These are phyloP conservation scores for Ophiostoma australiae DNA, from an alignment of 2,329 filamentous ascomycete species.

Conservation along the genomic window DNA sequence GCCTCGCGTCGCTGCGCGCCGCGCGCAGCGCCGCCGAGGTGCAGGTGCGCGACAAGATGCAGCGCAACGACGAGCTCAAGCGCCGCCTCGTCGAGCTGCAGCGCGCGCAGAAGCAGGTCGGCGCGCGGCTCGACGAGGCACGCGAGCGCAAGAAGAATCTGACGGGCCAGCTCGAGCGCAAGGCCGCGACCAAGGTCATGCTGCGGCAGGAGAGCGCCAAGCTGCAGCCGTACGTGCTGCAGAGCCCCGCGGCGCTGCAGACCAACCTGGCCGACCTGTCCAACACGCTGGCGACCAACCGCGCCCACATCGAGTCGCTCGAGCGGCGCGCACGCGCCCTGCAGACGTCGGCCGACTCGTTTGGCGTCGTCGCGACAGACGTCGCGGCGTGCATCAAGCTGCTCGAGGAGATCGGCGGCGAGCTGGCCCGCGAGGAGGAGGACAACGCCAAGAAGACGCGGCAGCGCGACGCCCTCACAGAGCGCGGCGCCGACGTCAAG, in stretches of 20 bases:
- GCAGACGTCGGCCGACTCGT: constrained; percentile 88
- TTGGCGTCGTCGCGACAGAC: constrained; percentile 75
- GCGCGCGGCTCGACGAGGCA: constrained; percentile 74
- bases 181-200: constrained; percentile 62
- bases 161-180: constrained; percentile 66
- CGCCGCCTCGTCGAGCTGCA: constrained; percentile 73
- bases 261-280: constrained; percentile 75
- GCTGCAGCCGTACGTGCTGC: constrained; percentile 83
- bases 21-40: constrained; percentile 76
- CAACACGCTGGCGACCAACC: constrained; percentile 71
- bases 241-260: constrained; percentile 80
- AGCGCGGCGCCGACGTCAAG: constrained; percentile 81
- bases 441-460: constrained; percentile 73
- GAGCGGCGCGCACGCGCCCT: constrained; percentile 84
- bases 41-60: constrained; percentile 77
- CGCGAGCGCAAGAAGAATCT: constrained; percentile 75
- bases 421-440: constrained; percentile 86
- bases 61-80: constrained; percentile 82
- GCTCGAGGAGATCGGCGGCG: constrained; percentile 78
- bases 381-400: constrained; percentile 84
- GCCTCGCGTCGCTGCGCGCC: constrained; percentile 72
- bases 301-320: constrained; percentile 77
- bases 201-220: constrained; percentile 83
- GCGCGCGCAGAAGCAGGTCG: constrained; percentile 75
- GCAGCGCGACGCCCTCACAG: constrained; percentile 81